phyloP scores from a whole-genome alignment of 73 alveolate genomes.

The Paramecium sonneborni region DNA sequence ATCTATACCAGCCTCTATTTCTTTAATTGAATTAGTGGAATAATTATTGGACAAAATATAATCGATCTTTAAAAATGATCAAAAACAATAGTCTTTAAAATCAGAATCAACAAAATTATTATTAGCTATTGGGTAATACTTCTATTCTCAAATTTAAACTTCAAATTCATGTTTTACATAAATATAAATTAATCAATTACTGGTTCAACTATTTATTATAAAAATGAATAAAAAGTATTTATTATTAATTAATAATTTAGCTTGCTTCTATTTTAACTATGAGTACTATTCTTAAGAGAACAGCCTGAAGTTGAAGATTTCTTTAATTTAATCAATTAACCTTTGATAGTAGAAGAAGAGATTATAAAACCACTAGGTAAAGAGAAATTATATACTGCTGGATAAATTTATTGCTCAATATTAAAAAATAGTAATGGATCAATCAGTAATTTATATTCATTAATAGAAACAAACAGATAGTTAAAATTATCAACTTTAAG shows the following conservation, averaged over 20 bases:
- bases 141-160: background rate
- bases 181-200: background rate
- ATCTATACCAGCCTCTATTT: background rate
- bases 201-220: background rate
- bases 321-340: background rate
- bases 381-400: background rate
- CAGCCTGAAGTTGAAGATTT: background rate
- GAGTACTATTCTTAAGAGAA: background rate
- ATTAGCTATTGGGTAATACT: background rate
- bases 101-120: slow-evolving; percentile 27
- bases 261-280: background rate
- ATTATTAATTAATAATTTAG: background rate
- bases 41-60: background rate
- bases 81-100: background rate
- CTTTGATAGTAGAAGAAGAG: background rate
- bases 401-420: background rate
- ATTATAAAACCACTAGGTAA: background rate
- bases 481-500: background rate
- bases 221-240: slow-evolving; percentile 17
- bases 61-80: background rate
- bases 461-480: background rate
- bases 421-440: background rate
- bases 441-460: background rate
- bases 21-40: background rate
- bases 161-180: background rate